Percentiles rank a stretch among this genome's conserved stretches.
Conservation (phyloP, 208 protist genomes). For the Trypanosoma vivax region DNA sequence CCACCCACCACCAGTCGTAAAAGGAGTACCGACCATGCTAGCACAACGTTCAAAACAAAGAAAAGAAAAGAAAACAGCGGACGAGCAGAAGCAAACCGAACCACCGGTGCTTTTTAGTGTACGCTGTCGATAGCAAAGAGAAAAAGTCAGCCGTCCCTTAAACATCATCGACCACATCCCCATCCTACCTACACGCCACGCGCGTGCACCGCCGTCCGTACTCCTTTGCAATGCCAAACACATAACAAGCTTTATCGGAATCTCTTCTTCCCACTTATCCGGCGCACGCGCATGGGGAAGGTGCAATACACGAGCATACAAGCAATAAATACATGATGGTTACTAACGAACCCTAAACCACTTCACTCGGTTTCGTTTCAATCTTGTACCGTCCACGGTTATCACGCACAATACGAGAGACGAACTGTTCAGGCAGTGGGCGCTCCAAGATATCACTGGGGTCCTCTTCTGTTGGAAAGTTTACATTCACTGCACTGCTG, state of each 20-base stretch:
- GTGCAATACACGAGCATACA: constrained; percentile 4
- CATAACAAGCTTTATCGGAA: too few species aligned
- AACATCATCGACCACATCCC: too few species aligned
- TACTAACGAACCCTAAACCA: neutral
- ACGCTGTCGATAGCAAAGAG: too few species aligned
- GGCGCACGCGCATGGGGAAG: too few species aligned
- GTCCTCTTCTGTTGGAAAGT: constrained; percentile 50
- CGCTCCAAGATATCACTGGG: constrained; percentile 55
- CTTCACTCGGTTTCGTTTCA: constrained; percentile 49
- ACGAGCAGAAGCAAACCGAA: constrained; percentile 1
- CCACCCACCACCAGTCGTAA: neutral
- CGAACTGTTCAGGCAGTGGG: constrained; percentile 74
- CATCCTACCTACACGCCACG: too few species aligned
- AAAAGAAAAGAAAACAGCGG: neutral
- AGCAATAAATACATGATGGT: neutral
- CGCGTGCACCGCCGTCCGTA: too few species aligned
- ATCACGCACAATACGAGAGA: constrained; percentile 62
- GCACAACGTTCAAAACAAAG: constrained; percentile 2
- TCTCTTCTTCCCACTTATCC: too few species aligned
- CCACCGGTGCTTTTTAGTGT: too few species aligned
- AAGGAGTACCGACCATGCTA: constrained; percentile 4
- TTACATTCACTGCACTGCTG: constrained; percentile 69
- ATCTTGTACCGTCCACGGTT: constrained; percentile 51
- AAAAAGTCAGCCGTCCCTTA: constrained; percentile 3
- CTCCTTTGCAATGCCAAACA: too few species aligned